Conservation (phyloP, 2,329 filamentous ascomycete species). For the Alternaria arborescens region DNA sequence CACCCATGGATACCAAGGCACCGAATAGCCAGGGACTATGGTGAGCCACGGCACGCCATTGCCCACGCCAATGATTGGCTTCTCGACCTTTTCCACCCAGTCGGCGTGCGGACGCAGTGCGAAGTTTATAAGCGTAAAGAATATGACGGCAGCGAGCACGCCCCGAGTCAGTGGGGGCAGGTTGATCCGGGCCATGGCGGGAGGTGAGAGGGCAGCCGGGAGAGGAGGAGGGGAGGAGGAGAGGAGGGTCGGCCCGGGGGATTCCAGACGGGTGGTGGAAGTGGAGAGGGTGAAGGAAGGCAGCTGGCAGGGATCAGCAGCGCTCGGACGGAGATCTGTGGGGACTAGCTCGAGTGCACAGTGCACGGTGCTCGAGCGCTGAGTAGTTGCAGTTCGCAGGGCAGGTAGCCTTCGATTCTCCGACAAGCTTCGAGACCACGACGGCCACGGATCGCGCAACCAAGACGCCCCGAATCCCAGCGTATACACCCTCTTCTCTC, state of each 20-base stretch:
- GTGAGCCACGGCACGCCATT: slow-evolving; percentile 84
- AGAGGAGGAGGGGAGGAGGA: neutral
- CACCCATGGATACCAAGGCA: slow-evolving; percentile 88
- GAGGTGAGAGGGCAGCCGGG: neutral
- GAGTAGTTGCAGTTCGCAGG: slow-evolving; percentile 4
- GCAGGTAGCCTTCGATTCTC: slow-evolving; percentile 8
- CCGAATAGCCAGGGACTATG: slow-evolving; percentile 81
- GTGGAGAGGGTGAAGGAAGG: slow-evolving; percentile 1
- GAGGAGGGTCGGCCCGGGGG: slow-evolving; percentile 1
- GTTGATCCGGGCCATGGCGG: slow-evolving; percentile 80
- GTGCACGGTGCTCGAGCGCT: neutral
- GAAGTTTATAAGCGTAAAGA: slow-evolving; percentile 84
- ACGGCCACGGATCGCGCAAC: slow-evolving; percentile 7
- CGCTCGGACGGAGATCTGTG: slow-evolving; percentile 17
- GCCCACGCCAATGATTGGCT: slow-evolving; percentile 57
- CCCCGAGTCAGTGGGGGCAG: slow-evolving; percentile 90
- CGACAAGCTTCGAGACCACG: neutral
- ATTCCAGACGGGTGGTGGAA: neutral
- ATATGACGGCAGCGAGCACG: slow-evolving; percentile 76
- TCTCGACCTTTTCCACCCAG: slow-evolving; percentile 56
- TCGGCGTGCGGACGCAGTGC: slow-evolving; percentile 66
- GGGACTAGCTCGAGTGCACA: slow-evolving; percentile 1
- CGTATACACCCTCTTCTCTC: neutral
- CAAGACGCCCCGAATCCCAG: neutral
- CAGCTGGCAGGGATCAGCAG: slow-evolving; percentile 6